Evolutionary conservation across 23 red algal genomes (phyloP).

Genomic region (Chondrus crispus): DNA sequence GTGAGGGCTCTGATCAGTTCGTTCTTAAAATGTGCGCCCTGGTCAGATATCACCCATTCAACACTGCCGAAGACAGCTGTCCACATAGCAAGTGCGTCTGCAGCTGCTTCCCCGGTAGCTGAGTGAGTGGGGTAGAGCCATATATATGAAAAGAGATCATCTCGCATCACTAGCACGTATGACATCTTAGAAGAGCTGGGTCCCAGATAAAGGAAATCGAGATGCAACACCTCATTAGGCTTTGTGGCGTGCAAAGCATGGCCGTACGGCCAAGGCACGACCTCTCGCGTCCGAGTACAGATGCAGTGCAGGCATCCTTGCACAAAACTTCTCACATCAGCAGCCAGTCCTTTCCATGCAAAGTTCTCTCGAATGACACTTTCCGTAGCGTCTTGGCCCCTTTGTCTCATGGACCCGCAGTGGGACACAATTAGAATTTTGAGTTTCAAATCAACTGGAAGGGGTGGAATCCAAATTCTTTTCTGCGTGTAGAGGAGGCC

Average conservation of each 20-base stretch:
- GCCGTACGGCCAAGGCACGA: background rate
- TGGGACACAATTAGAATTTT: background rate
- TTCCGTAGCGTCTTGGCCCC: conserved; percentile 19
- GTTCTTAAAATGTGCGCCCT: background rate
- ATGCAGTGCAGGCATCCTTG: conserved; percentile 40
- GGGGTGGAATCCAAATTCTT: no score
- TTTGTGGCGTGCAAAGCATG: background rate
- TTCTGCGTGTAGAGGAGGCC: no score
- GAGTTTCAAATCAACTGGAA: conserved; percentile 12
- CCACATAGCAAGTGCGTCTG: background rate
- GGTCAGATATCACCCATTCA: background rate
- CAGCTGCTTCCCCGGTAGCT: background rate
- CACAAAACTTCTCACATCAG: conserved; percentile 2
- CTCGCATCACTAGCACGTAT: background rate
- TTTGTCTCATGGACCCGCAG: background rate
- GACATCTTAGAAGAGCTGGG: background rate
- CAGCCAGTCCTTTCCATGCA: background rate
- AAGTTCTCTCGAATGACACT: background rate
- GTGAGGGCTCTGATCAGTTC: no score
- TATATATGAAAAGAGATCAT: background rate
- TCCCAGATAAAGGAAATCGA: conserved; percentile 40
- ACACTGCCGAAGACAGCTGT: background rate
- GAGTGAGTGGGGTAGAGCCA: background rate
- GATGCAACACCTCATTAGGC: conserved; percentile 41
- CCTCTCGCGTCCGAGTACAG: background rate